Percentiles rank a stretch among this genome's conserved stretches.
Conservation (phyloP, 495 filamentous ascomycete genomes). For the Hypoxylon fragiforme region DNA sequence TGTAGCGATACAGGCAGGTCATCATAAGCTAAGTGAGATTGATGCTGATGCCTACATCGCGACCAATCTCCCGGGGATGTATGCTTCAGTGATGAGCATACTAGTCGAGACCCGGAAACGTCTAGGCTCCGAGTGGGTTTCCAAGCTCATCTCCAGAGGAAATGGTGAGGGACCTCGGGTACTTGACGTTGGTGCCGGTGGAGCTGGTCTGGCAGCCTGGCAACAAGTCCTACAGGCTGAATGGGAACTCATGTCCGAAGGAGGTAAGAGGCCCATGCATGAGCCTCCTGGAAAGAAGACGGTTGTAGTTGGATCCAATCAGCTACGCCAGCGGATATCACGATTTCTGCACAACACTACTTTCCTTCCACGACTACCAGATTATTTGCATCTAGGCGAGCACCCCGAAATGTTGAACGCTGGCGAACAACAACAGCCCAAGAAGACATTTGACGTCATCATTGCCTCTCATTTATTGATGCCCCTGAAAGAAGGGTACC, state of each 20-base stretch:
- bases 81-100: slow-evolving; percentile 71
- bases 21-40: slow-evolving; percentile 76
- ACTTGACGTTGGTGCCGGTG: slow-evolving; percentile 83
- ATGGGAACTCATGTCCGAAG: slow-evolving; percentile 66
- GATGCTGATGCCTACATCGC: slow-evolving; percentile 85
- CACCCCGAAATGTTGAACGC: slow-evolving; percentile 47
- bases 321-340: slow-evolving; percentile 74
- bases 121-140: slow-evolving; percentile 78
- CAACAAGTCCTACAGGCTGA: slow-evolving; percentile 79
- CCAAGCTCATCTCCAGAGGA: slow-evolving; percentile 63
- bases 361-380: slow-evolving; percentile 90
- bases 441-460: slow-evolving; percentile 86
- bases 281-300: slow-evolving; percentile 54
- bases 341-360: slow-evolving; percentile 82
- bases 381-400: slow-evolving; percentile 68
- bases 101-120: slow-evolving; percentile 85
- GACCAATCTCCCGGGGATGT: slow-evolving; percentile 77
- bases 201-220: slow-evolving; percentile 85
- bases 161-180: slow-evolving; percentile 70
- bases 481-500: slow-evolving; percentile 67
- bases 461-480: slow-evolving; percentile 84
- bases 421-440: slow-evolving; percentile 47
- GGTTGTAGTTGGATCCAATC: slow-evolving; percentile 52
- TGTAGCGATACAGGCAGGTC: slow-evolving; percentile 69
- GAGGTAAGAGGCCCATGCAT: slow-evolving; percentile 39